phyloP scores from a whole-genome alignment of 805 yeast species.

The Saccharomycopsis sp. region DNA sequence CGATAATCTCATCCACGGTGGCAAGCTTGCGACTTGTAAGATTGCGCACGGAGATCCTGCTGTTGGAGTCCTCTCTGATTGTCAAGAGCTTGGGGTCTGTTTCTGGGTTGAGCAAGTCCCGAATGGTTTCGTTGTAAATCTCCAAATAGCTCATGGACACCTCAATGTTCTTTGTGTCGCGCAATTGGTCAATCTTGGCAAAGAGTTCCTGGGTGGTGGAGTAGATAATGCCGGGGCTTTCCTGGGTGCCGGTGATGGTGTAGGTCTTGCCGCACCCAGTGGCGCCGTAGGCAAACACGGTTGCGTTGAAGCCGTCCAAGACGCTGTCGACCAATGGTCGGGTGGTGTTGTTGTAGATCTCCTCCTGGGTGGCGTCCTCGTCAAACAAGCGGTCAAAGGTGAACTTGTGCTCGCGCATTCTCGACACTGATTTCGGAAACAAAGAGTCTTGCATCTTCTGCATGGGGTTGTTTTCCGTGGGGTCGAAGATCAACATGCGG shows the following conservation, averaged over 20 bases:
- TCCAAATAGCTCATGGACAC: constrained; percentile 69
- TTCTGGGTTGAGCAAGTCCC: constrained; percentile 64
- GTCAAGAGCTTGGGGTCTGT: constrained; percentile 38
- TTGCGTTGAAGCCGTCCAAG: constrained; percentile 79
- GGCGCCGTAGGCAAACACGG: constrained; percentile 94
- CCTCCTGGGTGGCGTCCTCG: constrained; percentile 51
- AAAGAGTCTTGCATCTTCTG: constrained; percentile 37
- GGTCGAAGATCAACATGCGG: constrained; percentile 79
- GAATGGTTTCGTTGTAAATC: constrained; percentile 82
- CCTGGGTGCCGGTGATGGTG: constrained; percentile 71
- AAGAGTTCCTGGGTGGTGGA: constrained; percentile 72
- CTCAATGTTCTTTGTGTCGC: constrained; percentile 49
- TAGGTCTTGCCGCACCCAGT: constrained; percentile 98
- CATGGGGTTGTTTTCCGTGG: constrained; percentile 61
- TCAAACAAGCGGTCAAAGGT: constrained; percentile 78
- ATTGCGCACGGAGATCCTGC: constrained; percentile 62
- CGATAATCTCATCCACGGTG: constrained; percentile 68
- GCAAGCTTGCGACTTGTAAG: constrained; percentile 53
- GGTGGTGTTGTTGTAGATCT: constrained; percentile 60
- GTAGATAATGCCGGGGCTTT: constrained; percentile 71
- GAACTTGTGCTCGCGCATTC: constrained; percentile 67
- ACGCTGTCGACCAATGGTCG: constrained; percentile 64
- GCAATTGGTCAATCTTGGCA: constrained; percentile 43
- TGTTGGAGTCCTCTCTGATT: constrained; percentile 63
- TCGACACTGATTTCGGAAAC: constrained; percentile 32